Conservation (phyloP, 768 basidiomycete genomes). For the Lanmaoa pseudosensibilis region DNA sequence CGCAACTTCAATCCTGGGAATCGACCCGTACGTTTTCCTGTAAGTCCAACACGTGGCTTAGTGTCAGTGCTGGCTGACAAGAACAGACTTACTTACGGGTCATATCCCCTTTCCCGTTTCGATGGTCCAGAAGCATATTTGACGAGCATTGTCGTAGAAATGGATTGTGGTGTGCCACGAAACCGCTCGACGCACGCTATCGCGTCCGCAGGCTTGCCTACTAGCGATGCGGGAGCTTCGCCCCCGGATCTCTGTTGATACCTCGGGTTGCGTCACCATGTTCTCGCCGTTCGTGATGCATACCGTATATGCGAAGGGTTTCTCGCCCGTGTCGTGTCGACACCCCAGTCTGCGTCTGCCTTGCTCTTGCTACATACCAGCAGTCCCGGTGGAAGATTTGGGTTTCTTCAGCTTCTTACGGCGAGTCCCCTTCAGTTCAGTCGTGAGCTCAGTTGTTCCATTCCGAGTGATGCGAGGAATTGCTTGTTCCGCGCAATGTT, state of each 20-base stretch:
- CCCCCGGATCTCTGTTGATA: constrained; percentile 37
- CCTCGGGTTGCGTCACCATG: not conserved
- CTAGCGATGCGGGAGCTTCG: constrained; percentile 68
- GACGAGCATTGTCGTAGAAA: constrained; percentile 40
- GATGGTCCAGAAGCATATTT: constrained; percentile 36
- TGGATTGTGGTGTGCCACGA: constrained; percentile 34
- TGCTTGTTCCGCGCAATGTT: constrained; percentile 46
- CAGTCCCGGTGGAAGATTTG: not conserved
- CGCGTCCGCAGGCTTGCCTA: constrained; percentile 58
- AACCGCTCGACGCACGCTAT: constrained; percentile 37
- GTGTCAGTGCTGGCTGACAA: constrained; percentile 22
- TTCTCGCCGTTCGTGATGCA: constrained; percentile 24
- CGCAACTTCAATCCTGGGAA: constrained; percentile 77
- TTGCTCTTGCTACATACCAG: constrained; percentile 47
- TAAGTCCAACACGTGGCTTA: not conserved
- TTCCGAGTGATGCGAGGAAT: constrained; percentile 42
- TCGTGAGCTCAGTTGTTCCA: constrained; percentile 39
- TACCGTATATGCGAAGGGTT: constrained; percentile 20
- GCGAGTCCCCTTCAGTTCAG: constrained; percentile 46
- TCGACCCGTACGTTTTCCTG: constrained; percentile 77
- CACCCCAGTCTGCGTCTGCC: constrained; percentile 22
- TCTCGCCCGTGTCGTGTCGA: constrained; percentile 32
- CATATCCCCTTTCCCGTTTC: constrained; percentile 32
- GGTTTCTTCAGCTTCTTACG: constrained; percentile 19
- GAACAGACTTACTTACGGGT: constrained; percentile 24